Percentiles rank a stretch among this genome's conserved stretches.
phyloP scores from a whole-genome alignment of 1,139 yeast species.

The Zygoascus hellenicus region DNA sequence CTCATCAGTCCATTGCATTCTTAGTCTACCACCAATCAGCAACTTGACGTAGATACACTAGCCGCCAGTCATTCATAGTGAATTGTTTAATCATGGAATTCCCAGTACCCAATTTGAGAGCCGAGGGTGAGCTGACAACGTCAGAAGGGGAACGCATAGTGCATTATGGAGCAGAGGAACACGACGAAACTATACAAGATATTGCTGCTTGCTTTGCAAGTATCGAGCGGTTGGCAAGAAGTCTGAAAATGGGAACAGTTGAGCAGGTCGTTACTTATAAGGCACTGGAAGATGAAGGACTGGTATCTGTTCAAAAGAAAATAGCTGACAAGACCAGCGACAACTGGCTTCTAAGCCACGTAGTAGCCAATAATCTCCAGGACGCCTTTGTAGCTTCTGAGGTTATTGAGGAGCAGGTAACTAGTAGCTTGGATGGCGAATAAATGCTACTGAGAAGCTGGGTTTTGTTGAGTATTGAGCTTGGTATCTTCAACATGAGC shows the following conservation, averaged over 20 bases:
- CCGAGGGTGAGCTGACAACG: slow-evolving; percentile 8
- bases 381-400: slow-evolving; percentile 21
- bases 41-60: too few species aligned
- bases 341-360: slow-evolving; percentile 18
- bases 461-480: too few species aligned
- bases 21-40: too few species aligned
- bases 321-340: slow-evolving; percentile 16
- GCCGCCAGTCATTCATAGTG: too few species aligned
- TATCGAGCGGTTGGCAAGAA: slow-evolving; percentile 25
- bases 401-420: slow-evolving; percentile 16
- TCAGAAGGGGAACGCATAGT: slow-evolving; percentile 5
- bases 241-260: slow-evolving; percentile 29
- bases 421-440: slow-evolving; percentile 7
- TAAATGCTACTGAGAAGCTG: too few species aligned
- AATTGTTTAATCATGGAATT: neutral
- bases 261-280: slow-evolving; percentile 22
- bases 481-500: too few species aligned
- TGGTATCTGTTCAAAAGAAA: slow-evolving; percentile 9
- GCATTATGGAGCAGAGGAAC: slow-evolving; percentile 6
- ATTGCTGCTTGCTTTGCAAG: slow-evolving; percentile 23
- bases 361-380: slow-evolving; percentile 16
- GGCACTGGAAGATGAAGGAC: slow-evolving; percentile 4
- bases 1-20: too few species aligned
- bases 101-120: slow-evolving; percentile 4
- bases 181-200: neutral